Evolutionary conservation across 2,329 filamentous ascomycete genomes (phyloP), one percentile per base, ranked within the genome.

Genomic region (Pseudogymnoascus verrucosus): DNA sequence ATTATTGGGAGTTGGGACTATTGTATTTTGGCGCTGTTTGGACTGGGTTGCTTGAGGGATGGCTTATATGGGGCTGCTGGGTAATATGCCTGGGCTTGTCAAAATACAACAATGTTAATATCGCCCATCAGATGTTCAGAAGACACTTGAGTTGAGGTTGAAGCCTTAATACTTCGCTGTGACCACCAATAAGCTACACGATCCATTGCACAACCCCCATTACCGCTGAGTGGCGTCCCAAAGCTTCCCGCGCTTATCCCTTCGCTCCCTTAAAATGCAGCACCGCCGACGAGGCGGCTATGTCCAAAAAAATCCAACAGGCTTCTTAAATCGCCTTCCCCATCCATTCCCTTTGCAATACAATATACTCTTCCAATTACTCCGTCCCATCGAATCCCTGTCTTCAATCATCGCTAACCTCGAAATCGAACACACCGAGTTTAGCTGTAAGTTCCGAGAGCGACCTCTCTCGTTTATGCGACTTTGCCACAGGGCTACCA

Each of bases 401-500:
- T 11, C 21, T 36, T 57, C 28, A 57, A 21, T 57, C 51, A 10
- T 57, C 28, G n/a, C 51, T 57, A 11, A 57, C 51, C 28, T 57
- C 51, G 28, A 57, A 57, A 57, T 57, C 51, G 28, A 57, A 57
- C 10, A 57, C 28, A 2, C 51, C 51, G 34, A 57, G 51, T 36
- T 57, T 57, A 4, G 51, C 51, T 68, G 65, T 62, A 26, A 60
- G 60, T 64, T 64, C 64, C 60, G 68, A 70, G 67, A 74, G 67
- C 63, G 72, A 76, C 67, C 68, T 71, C 67, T 76, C 76, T 63
- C 75, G 74, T 63, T 75, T 77, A 67, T 78, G 79, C 68, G 80
- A 82, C 65, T 76, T 77, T 64, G 76, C 79, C 64, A 71, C 74
- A 67, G 79, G 82, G 67, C 74, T 78, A 34, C 74, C 72, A 62